Evolutionary conservation across 2,329 filamentous ascomycete species (phyloP).

Genomic region (Tothia fuscella): DNA sequence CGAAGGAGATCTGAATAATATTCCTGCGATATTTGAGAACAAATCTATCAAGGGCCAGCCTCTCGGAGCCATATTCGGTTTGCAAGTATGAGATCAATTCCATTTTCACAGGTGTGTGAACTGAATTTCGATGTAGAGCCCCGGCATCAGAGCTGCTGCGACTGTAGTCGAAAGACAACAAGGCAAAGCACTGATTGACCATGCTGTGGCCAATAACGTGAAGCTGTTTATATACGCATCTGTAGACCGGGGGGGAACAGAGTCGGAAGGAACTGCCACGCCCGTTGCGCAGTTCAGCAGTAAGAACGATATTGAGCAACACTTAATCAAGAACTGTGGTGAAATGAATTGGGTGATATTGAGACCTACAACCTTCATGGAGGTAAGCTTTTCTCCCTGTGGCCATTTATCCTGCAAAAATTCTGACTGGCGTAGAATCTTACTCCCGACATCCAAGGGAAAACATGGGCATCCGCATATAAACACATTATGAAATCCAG

Average conservation of each 20-base stretch:
- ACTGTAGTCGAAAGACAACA: conserved; percentile 39
- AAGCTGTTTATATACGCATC: conserved; percentile 52
- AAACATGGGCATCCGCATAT: conserved; percentile 1
- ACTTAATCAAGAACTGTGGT: neutral
- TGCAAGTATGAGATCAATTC: conserved; percentile 24
- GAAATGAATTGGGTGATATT: neutral
- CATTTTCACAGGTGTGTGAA: neutral
- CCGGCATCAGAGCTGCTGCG: conserved; percentile 28
- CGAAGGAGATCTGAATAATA: conserved; percentile 44
- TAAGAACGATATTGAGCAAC: neutral
- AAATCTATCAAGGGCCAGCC: conserved; percentile 22
- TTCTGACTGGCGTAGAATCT: too few species aligned
- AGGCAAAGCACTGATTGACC: conserved; percentile 47
- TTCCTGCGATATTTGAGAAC: conserved; percentile 38
- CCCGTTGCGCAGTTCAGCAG: conserved; percentile 42
- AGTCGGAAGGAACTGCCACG: conserved; percentile 41
- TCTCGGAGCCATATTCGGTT: conserved; percentile 51
- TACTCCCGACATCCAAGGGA: neutral
- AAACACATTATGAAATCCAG: conserved; percentile 4
- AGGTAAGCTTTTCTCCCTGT: neutral
- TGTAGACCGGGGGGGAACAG: conserved; percentile 49
- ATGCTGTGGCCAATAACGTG: conserved; percentile 42
- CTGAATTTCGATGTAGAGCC: conserved; percentile 32
- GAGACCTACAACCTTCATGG: neutral
- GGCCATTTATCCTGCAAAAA: too few species aligned